A percentile compares a stretch with the other conserved stretches of the same genome.
Conservation (phyloP, 2,329 filamentous ascomycete genomes). For the Emericellopsis atlantica region DNA sequence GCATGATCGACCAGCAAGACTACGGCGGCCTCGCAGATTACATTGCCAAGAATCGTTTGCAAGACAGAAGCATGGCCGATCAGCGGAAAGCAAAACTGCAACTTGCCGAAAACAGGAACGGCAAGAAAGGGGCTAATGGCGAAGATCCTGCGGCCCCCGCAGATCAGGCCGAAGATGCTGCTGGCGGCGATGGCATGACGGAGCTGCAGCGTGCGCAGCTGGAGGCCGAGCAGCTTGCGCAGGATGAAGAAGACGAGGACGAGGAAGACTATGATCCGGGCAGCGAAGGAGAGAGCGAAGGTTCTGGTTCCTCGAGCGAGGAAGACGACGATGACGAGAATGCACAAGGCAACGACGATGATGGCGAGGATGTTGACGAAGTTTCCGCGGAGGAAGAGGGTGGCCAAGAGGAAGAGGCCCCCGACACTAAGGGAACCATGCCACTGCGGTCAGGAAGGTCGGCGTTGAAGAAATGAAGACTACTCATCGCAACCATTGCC, state of each 20-base stretch:
- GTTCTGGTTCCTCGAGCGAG: slow-evolving; percentile 36
- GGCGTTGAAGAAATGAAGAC: slow-evolving; percentile 1
- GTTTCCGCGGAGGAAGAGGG: slow-evolving; percentile 18
- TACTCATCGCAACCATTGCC: too few species aligned
- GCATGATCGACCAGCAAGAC: slow-evolving; percentile 59
- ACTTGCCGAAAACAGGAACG: slow-evolving; percentile 43
- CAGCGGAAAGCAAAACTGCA: slow-evolving; percentile 52
- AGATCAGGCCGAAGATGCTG: slow-evolving; percentile 17
- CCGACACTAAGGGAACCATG: background rate
- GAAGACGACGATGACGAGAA: slow-evolving; percentile 41
- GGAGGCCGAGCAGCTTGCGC: slow-evolving; percentile 38
- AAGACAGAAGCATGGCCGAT: slow-evolving; percentile 58
- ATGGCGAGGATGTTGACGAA: slow-evolving; percentile 23
- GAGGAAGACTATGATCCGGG: slow-evolving; percentile 57
- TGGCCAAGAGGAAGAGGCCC: slow-evolving; percentile 4
- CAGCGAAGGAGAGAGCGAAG: slow-evolving; percentile 46
- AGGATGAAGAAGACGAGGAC: slow-evolving; percentile 50
- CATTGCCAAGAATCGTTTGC: slow-evolving; percentile 45
- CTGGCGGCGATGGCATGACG: slow-evolving; percentile 26
- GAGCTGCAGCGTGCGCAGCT: slow-evolving; percentile 35
- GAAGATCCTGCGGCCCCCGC: slow-evolving; percentile 17
- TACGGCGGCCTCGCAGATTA: slow-evolving; percentile 53
- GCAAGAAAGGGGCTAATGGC: slow-evolving; percentile 29
- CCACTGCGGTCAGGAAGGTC: slow-evolving; percentile 3
- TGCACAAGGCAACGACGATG: slow-evolving; percentile 26